Conservation (phyloP, 2,329 filamentous ascomycete genomes). For the Aureobasidium pullulans region DNA sequence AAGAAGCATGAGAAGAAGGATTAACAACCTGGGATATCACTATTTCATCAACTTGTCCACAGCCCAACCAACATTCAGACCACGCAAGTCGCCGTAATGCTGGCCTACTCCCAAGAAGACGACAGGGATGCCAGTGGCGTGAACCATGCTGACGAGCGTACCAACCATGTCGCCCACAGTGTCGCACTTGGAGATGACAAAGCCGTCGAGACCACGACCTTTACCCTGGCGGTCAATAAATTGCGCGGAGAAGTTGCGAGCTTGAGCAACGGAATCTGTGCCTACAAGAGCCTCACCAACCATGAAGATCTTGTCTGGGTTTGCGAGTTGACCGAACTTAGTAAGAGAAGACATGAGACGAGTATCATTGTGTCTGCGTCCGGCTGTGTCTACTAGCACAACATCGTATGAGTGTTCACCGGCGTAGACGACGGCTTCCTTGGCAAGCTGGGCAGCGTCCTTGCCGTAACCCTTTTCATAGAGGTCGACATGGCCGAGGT, state of each 20-base stretch:
- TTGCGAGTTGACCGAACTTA: conserved; percentile 93
- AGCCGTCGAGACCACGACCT: conserved; percentile 81
- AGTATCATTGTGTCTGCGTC: conserved; percentile 89
- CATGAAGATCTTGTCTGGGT: conserved; percentile 98
- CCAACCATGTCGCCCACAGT: conserved; percentile 99
- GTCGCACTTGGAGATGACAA: conserved; percentile 98
- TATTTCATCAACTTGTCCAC: conserved; percentile 53
- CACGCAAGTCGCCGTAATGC: conserved; percentile 59
- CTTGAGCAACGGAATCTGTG: conserved; percentile 90
- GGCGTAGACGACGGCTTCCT: conserved; percentile 82
- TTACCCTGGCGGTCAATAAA: conserved; percentile 47
- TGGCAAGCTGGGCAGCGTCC: conserved; percentile 89
- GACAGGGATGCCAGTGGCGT: conserved; percentile 93
- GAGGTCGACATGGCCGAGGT: conserved; percentile 71
- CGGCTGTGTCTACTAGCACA: conserved; percentile 93
- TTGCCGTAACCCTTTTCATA: conserved; percentile 98
- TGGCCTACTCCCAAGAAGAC: conserved; percentile 76
- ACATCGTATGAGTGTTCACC: conserved; percentile 71
- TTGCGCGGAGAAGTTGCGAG: conserved; percentile 88
- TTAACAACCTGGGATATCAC: not conserved
- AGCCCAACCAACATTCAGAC: conserved; percentile 57
- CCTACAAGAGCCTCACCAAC: conserved; percentile 89
- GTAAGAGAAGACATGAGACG: conserved; percentile 93
- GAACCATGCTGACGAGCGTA: conserved; percentile 92
- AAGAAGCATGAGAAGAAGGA: not conserved